Base-by-base conservation (phyloP, 192 early-diverging fungal genomes). In the Chytriomyces sp. region DNA sequence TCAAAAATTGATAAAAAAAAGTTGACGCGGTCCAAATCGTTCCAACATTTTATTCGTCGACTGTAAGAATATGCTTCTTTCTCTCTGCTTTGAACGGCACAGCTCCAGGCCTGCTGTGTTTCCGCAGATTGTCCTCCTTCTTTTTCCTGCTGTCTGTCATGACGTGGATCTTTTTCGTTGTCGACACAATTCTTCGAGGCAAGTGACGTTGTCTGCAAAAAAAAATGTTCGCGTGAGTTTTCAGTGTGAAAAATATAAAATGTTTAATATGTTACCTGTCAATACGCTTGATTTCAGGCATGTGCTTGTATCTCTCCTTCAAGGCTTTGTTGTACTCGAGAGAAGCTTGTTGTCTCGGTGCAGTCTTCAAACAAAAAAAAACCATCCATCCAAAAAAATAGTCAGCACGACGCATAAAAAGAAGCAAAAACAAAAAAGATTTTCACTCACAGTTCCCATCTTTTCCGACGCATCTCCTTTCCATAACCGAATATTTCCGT, bases 401-500 rank as follows among this genome's bases (percentile, higher is more conserved):
- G 70, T 13, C 65, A 24, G 28, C 8, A 78, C 8, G 63, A 45
- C 24, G 28, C 8, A 28, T 45, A 24, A 66, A 70, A n/a, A 5
- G n/a, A n/a, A n/a, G n/a, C n/a, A n/a, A n/a, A n/a, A n/a, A n/a
- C n/a, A n/a, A n/a, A n/a, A n/a, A n/a, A 35, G 6, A 2, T 43
- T 20, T 62, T 62, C 46, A 64, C 72, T 72, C 79, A 90, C 87
- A 44, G 86, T 81, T 35, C 93, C 93, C 65, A 94, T 75, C 80
- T 94, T 95, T 78, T 97, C 94, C 1, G 91, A 91, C n/a, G 96
- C 96, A 13, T 90, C 83, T 1, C 95, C 95, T 80, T 97, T 98
- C 98, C 98, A 99, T 66, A 99, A 77, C 53, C 98, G 91, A 79
- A 99, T 86, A 80, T 95, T 99, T 72, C 97, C 97, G 82, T 99